Conservation (phyloP, 2,329 filamentous ascomycete species). For the Cordyceps javanica region DNA sequence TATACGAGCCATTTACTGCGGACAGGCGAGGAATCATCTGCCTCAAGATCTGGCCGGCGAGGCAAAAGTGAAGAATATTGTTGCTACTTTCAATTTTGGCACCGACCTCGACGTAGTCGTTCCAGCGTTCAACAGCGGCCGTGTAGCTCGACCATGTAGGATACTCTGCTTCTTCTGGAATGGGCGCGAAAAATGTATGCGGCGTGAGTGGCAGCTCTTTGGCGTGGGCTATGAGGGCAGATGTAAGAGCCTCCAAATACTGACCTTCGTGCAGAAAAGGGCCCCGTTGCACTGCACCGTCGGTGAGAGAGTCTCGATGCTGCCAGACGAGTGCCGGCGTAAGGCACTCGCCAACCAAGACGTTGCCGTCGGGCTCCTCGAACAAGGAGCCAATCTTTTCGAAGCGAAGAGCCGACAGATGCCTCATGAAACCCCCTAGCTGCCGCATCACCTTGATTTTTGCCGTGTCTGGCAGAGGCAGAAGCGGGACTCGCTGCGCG, state of each 20-base stretch:
- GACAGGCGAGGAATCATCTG: conserved; percentile 22
- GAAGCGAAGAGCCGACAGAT: no score
- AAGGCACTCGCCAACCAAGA: conserved; percentile 21
- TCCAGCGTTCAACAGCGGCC: conserved; percentile 14
- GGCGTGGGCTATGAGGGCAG: conserved; percentile 19
- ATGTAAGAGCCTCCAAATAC: conserved; percentile 22
- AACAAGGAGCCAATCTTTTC: no score
- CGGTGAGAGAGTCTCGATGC: conserved; percentile 19
- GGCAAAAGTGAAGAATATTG: conserved; percentile 17
- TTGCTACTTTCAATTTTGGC: conserved; percentile 21
- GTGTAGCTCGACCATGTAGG: conserved; percentile 16
- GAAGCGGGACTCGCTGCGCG: no score
- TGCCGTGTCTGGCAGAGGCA: no score
- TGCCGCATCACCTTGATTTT: no score
- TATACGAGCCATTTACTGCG: not conserved
- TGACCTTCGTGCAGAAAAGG: conserved; percentile 21
- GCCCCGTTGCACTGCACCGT: conserved; percentile 20
- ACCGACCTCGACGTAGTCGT: conserved; percentile 17
- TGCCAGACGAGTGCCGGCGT: conserved; percentile 19
- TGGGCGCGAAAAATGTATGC: conserved; percentile 23
- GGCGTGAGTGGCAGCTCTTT: conserved; percentile 21
- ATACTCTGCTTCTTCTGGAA: conserved; percentile 21
- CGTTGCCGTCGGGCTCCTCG: no score
- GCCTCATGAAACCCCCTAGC: no score
- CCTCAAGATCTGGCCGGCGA: conserved; percentile 16